These are phyloP conservation scores for Penicillium waksmanii DNA, from an alignment of 495 filamentous ascomycete genomes.

Conservation along the genomic window DNA sequence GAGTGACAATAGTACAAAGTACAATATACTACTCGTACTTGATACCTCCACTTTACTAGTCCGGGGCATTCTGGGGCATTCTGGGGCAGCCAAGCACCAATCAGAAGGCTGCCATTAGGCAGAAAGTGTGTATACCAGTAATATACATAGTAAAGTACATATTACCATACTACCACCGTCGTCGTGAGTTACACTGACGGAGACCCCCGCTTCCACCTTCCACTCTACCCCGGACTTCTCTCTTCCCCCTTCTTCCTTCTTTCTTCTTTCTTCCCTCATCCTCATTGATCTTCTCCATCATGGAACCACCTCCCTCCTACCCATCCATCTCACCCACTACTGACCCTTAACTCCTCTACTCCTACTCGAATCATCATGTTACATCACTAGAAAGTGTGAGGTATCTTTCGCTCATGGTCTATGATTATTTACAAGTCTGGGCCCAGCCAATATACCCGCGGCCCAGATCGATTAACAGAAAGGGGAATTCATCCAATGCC, in stretches of 20 bases:
- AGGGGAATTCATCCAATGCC: conserved; percentile 24
- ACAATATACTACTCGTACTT: too few relatives aligned
- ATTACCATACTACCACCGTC: too few relatives aligned
- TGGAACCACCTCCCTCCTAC: not conserved
- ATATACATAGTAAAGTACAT: too few relatives aligned
- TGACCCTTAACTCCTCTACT: not conserved
- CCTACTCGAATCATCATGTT: not conserved
- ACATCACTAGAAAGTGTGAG: conserved; percentile 1
- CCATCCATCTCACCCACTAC: not conserved
- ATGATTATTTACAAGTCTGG: conserved; percentile 35
- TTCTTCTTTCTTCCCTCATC: conserved; percentile 1
- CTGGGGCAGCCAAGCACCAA: not conserved
- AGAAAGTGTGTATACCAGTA: not conserved
- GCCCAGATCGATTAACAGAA: conserved; percentile 29
- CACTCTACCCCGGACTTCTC: conserved; percentile 23
- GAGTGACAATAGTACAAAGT: not conserved
- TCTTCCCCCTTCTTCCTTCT: conserved; percentile 8
- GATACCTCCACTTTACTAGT: conserved; percentile 1
- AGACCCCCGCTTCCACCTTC: not conserved
- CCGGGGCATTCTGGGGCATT: not conserved
- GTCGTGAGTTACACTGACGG: not conserved
- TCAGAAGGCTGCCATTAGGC: not conserved
- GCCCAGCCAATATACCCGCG: not conserved
- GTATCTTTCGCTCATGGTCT: conserved; percentile 29
- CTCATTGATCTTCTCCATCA: not conserved